Base-by-base conservation (phyloP, 2,329 filamentous ascomycete genomes). In the Fusarium duplospermum region DNA sequence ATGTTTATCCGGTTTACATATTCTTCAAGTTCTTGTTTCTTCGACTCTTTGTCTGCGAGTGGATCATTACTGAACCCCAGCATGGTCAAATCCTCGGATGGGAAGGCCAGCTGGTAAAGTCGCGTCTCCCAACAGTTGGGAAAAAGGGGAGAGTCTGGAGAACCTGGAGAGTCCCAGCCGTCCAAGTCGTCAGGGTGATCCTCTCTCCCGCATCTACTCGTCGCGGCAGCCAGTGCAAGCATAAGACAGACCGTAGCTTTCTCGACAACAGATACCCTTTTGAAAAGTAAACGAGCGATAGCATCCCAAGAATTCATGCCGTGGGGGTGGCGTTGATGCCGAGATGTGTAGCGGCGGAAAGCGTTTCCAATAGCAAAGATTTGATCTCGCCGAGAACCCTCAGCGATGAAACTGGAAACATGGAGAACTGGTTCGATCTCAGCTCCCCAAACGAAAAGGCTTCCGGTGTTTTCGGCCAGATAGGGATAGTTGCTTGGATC, bases 141-240 rank as follows among this genome's bases (percentile, higher is more conserved):
- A 6, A 47, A 47, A 24, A 16, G 7, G 13, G 4, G 10, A 47
- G 20, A 47, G 42, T 47, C 13, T 16, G n/a, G n/a, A n/a, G n/a
- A n/a, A n/a, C n/a, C n/a, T n/a, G n/a, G n/a, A n/a, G n/a, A 47
- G 14, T 47, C 42, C 13, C 20, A 14, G 20, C 42, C 20, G 20
- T 11, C 42, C n/a, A 42, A 42, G 6, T 20, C 3, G 11, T 42
- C n/a, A 6, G 40, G n/a, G 5, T 6, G n/a, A 13, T 20, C 6
- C 2, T 6, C 5, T 45, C 2, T 22, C 1, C 6, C n/a, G 20
- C 2, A 7, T 14, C 1, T 8, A 45, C 11, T 14, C 7, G 7
- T 0, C 11, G 2, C 1, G 20, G 1, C 0, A 22, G 40, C 40
- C 4, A 45, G 40, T 4, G 7, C 6, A 7, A 45, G n/a, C n/a